Percentiles rank a stretch among this genome's conserved stretches.
These are phyloP conservation scores for Pseudomassariella vexata DNA, from an alignment of 2,329 filamentous ascomycete species.

Conservation along the genomic window DNA sequence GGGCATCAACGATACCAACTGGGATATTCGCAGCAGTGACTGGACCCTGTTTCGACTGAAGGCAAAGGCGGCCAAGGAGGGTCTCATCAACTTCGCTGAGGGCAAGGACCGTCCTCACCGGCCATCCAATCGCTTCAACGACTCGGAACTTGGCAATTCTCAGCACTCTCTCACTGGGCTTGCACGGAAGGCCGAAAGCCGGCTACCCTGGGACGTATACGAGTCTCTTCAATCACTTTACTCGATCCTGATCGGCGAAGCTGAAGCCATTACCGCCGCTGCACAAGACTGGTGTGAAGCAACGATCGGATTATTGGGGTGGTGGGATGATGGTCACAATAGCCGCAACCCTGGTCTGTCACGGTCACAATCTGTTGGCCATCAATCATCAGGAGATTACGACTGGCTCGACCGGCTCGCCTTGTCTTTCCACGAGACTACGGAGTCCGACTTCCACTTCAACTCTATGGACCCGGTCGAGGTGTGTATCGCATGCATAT, in stretches of 20 bases:
- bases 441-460: conserved; percentile 67
- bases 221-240: conserved; percentile 78
- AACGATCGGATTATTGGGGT: conserved; percentile 73
- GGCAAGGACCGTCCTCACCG: conserved; percentile 49
- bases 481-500: conserved; percentile 72
- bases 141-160: conserved; percentile 28
- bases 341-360: conserved; percentile 28
- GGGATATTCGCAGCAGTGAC: conserved; percentile 75
- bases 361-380: conserved; percentile 34
- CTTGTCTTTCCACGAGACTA: conserved; percentile 63
- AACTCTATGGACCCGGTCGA: conserved; percentile 73
- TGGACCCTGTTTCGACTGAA: conserved; percentile 82
- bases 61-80: conserved; percentile 61
- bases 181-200: conserved; percentile 74
- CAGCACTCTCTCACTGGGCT: conserved; percentile 54
- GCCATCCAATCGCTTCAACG: conserved; percentile 23
- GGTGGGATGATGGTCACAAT: conserved; percentile 77
- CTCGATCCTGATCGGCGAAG: conserved; percentile 70
- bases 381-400: conserved; percentile 38
- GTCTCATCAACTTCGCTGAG: conserved; percentile 74
- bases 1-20: conserved; percentile 57
- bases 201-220: conserved; percentile 86
- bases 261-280: conserved; percentile 67
- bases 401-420: conserved; percentile 71
- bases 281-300: conserved; percentile 93